Conservation (phyloP, 2,329 filamentous ascomycete genomes). For the Leptographium radiaticola region DNA sequence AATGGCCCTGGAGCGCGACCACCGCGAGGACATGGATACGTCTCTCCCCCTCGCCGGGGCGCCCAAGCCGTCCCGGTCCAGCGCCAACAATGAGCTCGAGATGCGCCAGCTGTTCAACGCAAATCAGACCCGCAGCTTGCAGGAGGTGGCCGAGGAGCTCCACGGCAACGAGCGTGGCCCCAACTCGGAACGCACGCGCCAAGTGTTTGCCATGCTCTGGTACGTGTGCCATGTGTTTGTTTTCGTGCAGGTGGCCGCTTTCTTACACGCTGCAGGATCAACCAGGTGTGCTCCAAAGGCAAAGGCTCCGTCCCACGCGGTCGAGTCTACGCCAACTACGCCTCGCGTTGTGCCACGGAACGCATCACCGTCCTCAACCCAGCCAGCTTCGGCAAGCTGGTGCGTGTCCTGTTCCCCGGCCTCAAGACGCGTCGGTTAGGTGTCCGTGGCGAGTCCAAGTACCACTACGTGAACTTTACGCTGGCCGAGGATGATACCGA, state of each 20-base stretch:
- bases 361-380: slow-evolving; percentile 92
- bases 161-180: slow-evolving; percentile 69
- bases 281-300: slow-evolving; percentile 56
- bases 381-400: slow-evolving; percentile 93
- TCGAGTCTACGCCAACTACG: slow-evolving; percentile 90
- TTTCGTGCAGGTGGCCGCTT: background rate
- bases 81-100: slow-evolving; percentile 69
- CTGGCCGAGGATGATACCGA: slow-evolving; percentile 44
- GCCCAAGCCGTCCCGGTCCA: slow-evolving; percentile 50
- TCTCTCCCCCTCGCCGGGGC: slow-evolving; percentile 32
- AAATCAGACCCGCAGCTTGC: slow-evolving; percentile 53
- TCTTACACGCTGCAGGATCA: slow-evolving; percentile 42
- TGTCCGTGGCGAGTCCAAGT: slow-evolving; percentile 93
- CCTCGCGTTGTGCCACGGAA: slow-evolving; percentile 81
- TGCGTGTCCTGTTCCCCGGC: slow-evolving; percentile 89
- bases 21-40: slow-evolving; percentile 40
- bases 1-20: slow-evolving; percentile 45
- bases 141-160: slow-evolving; percentile 62
- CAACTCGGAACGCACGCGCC: slow-evolving; percentile 70
- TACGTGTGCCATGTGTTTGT: slow-evolving; percentile 28
- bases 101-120: slow-evolving; percentile 61
- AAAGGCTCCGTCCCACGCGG: slow-evolving; percentile 84
- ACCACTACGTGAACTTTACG: slow-evolving; percentile 72
- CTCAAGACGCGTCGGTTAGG: slow-evolving; percentile 86
- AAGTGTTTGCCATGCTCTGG: slow-evolving; percentile 85